Evolutionary conservation across 306 rosid species (phyloP).

Genomic region (Vigna hirtella): DNA sequence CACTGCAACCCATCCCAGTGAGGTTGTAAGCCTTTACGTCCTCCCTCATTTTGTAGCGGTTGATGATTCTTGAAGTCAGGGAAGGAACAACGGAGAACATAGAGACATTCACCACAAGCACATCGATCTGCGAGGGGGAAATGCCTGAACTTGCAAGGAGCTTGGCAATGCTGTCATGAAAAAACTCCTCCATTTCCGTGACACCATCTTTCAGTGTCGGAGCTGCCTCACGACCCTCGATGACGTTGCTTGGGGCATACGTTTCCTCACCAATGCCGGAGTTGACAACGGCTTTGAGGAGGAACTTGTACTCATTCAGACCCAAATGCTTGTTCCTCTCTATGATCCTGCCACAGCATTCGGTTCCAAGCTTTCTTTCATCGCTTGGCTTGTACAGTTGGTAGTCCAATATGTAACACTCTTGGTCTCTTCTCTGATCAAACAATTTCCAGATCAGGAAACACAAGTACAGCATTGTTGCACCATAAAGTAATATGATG

Average conservation of each 20-base stretch:
- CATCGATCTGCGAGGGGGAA: conserved; percentile 72
- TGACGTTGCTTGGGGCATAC: conserved; percentile 74
- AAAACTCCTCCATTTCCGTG: conserved; percentile 82
- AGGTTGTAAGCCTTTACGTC: conserved; percentile 80
- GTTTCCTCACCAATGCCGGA: conserved; percentile 96
- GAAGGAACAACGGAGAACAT: conserved; percentile 72
- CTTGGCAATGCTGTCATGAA: conserved; percentile 59
- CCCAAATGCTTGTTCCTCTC: conserved; percentile 59
- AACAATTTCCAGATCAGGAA: conserved; percentile 64
- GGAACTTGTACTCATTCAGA: conserved; percentile 70
- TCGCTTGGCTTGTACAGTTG: conserved; percentile 73
- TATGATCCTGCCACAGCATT: conserved; percentile 61
- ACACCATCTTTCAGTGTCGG: conserved; percentile 61
- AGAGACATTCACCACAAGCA: conserved; percentile 83
- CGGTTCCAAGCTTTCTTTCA: conserved; percentile 75
- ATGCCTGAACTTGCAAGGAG: conserved; percentile 58
- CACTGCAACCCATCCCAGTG: conserved; percentile 95
- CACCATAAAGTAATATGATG: conserved; percentile 49
- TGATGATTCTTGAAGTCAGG: conserved; percentile 61
- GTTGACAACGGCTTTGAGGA: conserved; percentile 86
- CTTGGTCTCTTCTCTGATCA: conserved; percentile 56
- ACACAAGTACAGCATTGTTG: conserved; percentile 51
- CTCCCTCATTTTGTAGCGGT: conserved; percentile 72
- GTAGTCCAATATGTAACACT: conserved; percentile 81
- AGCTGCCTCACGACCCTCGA: conserved; percentile 56